Percentiles rank a stretch among this genome's conserved stretches.
These are phyloP conservation scores for Skeletonema costatum DNA, from an alignment of 108 stramenopile species.

Conservation along the genomic window DNA sequence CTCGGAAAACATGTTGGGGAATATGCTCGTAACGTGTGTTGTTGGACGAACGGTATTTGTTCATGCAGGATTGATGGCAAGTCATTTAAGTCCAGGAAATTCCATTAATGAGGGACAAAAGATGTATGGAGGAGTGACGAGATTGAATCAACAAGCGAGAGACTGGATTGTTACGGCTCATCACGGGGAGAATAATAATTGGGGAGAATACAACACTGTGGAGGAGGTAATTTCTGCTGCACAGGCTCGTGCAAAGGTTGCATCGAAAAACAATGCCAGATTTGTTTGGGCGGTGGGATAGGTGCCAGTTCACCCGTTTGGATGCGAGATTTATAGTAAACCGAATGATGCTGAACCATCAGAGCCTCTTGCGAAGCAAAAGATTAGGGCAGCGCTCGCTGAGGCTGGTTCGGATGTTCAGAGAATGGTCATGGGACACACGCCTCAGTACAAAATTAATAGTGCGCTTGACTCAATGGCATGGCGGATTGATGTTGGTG, in stretches of 20 bases:
- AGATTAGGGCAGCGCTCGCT: conserved; percentile 40
- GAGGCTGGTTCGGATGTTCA: conserved; percentile 39
- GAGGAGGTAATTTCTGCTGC: conserved; percentile 52
- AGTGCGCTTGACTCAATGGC: conserved; percentile 64
- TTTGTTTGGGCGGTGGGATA: conserved; percentile 64
- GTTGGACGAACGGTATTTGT: conserved; percentile 79
- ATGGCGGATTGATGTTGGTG: conserved; percentile 82
- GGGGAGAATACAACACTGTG: conserved; percentile 51
- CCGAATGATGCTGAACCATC: conserved; percentile 58
- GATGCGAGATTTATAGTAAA: conserved; percentile 75
- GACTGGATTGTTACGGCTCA: conserved; percentile 56
- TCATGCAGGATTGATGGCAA: conserved; percentile 71
- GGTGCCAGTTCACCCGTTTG: conserved; percentile 66
- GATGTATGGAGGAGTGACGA: conserved; percentile 50
- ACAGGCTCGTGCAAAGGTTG: conserved; percentile 46
- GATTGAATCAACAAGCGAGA: conserved; percentile 62
- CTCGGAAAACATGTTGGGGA: conserved; percentile 51
- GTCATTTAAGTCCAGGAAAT: conserved; percentile 49
- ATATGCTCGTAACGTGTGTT: conserved; percentile 70
- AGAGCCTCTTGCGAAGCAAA: conserved; percentile 40
- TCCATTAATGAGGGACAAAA: neutral
- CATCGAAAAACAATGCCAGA: conserved; percentile 59
- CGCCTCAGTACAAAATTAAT: conserved; percentile 73
- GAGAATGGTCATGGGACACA: conserved; percentile 87
- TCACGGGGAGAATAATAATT: conserved; percentile 50